phyloP scores from a whole-genome alignment of 495 filamentous ascomycete genomes.

The Penicillium antarcticum region DNA sequence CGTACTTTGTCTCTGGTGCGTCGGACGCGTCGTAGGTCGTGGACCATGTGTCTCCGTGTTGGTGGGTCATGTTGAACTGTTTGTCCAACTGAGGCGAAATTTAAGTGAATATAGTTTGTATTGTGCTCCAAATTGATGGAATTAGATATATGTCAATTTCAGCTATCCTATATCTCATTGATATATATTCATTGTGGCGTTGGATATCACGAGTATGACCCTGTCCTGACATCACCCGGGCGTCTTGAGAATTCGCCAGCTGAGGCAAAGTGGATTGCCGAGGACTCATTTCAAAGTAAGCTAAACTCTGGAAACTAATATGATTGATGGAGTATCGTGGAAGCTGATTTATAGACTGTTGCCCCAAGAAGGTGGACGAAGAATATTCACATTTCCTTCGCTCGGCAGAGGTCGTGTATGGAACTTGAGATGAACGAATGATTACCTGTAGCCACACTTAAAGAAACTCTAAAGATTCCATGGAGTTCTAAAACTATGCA shows the following conservation, averaged over 20 bases:
- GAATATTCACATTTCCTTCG: constrained; percentile 2
- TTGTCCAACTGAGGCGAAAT: background rate
- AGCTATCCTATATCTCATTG: background rate
- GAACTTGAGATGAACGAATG: background rate
- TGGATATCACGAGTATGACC: constrained; percentile 8
- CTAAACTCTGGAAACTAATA: background rate
- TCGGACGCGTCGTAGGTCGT: constrained; percentile 13
- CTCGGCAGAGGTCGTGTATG: background rate
- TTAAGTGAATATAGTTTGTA: background rate
- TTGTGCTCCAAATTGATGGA: background rate
- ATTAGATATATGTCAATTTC: background rate
- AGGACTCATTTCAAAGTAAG: background rate
- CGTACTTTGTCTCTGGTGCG: constrained; percentile 11
- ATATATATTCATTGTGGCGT: constrained; percentile 13
- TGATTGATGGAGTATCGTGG: constrained; percentile 5
- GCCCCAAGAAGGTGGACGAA: constrained; percentile 13
- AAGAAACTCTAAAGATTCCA: background rate
- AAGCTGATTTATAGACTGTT: constrained; percentile 10
- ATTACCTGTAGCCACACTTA: background rate
- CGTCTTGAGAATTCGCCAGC: background rate
- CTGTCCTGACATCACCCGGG: constrained; percentile 15
- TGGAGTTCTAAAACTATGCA: background rate
- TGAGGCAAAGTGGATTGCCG: constrained; percentile 8
- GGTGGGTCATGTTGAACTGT: constrained; percentile 21
- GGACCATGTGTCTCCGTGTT: constrained; percentile 10